phyloP scores from a whole-genome alignment of 192 early-diverging fungal genomes.

The Rhizophagus sp. region DNA sequence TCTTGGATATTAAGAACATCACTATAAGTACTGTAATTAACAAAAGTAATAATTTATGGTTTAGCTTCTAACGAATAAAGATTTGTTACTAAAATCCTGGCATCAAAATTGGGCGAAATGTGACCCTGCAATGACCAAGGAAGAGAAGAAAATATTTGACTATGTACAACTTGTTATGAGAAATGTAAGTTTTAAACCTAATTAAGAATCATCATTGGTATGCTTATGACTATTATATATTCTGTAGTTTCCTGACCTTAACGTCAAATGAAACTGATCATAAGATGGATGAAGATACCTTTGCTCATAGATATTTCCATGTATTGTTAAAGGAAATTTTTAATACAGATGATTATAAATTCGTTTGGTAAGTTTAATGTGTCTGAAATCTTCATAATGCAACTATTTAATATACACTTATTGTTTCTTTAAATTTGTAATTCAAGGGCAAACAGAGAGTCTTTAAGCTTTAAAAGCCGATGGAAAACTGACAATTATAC shows the following conservation, averaged over 20 bases:
- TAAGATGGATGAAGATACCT: slow-evolving; percentile 19
- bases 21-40: slow-evolving; percentile 17
- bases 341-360: slow-evolving; percentile 20
- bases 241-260: slow-evolving; percentile 22
- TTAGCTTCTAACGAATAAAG: slow-evolving; percentile 19
- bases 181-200: slow-evolving; percentile 28
- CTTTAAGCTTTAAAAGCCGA: slow-evolving; percentile 16
- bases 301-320: slow-evolving; percentile 14
- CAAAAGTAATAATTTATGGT: slow-evolving; percentile 22
- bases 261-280: slow-evolving; percentile 15
- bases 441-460: slow-evolving; percentile 16
- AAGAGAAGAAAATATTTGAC: slow-evolving; percentile 26
- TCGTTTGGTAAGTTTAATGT: slow-evolving; percentile 21
- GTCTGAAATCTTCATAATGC: slow-evolving; percentile 8
- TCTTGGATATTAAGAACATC: slow-evolving; percentile 22
- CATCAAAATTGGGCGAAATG: slow-evolving; percentile 15
- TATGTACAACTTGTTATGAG: slow-evolving; percentile 20
- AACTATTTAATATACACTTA: slow-evolving; percentile 13
- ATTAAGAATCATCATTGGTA: slow-evolving; percentile 15
- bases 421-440: slow-evolving; percentile 22
- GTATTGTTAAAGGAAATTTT: not conserved
- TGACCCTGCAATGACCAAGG: slow-evolving; percentile 1
- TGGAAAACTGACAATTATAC: slow-evolving; percentile 8
- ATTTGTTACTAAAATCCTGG: slow-evolving; percentile 12
- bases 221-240: slow-evolving; percentile 19